Evolutionary conservation across 495 filamentous ascomycete genomes (phyloP).

Genomic region (Hypoxylon fragiforme): DNA sequence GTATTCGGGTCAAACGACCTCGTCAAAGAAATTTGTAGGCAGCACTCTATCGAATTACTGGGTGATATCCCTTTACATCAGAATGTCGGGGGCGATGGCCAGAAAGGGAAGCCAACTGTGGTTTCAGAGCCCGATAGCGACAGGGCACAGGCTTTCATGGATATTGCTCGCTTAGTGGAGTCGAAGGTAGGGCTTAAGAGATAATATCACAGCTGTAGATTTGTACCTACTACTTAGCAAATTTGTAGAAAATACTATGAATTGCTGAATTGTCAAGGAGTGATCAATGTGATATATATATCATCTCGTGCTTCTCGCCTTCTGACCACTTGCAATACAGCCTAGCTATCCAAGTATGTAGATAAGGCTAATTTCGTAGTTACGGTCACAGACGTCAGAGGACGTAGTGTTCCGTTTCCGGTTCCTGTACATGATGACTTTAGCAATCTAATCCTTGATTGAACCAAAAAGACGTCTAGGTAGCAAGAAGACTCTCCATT

Average conservation of each 20-base stretch:
- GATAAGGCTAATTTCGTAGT: not conserved
- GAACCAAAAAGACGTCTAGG: constrained; percentile 7
- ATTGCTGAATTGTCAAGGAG: too few relatives aligned
- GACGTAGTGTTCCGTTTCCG: constrained; percentile 1
- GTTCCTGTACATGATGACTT: constrained; percentile 30
- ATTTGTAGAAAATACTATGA: too few relatives aligned
- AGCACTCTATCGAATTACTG: constrained; percentile 72
- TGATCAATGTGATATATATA: not conserved
- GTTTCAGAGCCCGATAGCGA: constrained; percentile 78
- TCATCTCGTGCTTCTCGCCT: too few relatives aligned
- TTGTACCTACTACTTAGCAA: too few relatives aligned
- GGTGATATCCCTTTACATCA: constrained; percentile 91
- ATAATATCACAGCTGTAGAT: too few relatives aligned
- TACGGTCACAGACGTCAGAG: not conserved
- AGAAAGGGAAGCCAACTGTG: constrained; percentile 86
- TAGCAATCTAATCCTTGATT: constrained; percentile 32
- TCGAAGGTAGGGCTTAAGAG: constrained; percentile 54
- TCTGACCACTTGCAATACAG: not conserved
- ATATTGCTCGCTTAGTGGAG: constrained; percentile 66
- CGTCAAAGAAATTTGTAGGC: constrained; percentile 48
- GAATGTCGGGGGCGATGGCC: constrained; percentile 84
- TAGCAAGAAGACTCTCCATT: constrained; percentile 33
- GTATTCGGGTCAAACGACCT: constrained; percentile 70
- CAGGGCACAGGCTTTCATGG: constrained; percentile 69
- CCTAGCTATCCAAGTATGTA: not conserved